Conservation (phyloP, 352 stramenopile species). For the Phytophthora cactorum region DNA sequence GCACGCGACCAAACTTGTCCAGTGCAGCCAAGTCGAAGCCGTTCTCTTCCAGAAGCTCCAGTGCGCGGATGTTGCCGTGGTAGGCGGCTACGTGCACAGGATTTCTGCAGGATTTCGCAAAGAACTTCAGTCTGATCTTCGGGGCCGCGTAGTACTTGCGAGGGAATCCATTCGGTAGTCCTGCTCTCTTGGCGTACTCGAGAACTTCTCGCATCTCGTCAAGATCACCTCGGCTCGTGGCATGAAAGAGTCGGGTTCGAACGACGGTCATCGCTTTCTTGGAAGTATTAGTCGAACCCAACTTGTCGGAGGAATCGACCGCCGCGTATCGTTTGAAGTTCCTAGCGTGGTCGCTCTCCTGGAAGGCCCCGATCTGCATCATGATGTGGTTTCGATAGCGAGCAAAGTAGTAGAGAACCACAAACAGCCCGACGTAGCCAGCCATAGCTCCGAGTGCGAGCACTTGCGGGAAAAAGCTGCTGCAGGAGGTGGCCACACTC, state of each 20-base stretch:
- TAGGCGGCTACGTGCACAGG: conserved; percentile 71
- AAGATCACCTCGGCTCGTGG: conserved; percentile 59
- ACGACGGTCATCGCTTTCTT: conserved; percentile 50
- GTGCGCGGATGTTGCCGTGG: conserved; percentile 62
- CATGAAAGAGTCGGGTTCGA: conserved; percentile 65
- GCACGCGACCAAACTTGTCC: conserved; percentile 67
- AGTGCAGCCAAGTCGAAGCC: conserved; percentile 59
- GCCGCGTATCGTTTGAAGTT: too few relatives aligned
- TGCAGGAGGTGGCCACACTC: too few relatives aligned
- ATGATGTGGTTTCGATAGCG: conserved; percentile 82
- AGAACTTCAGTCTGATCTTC: conserved; percentile 52
- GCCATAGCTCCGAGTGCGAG: too few relatives aligned
- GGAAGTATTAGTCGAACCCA: conserved; percentile 30
- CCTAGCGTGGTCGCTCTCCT: conserved; percentile 68
- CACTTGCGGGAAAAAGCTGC: too few relatives aligned
- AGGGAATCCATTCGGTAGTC: too few relatives aligned
- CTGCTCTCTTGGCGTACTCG: conserved; percentile 43
- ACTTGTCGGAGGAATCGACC: too few relatives aligned
- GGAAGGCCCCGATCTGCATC: conserved; percentile 78
- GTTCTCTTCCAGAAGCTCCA: conserved; percentile 54
- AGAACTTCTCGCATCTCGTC: conserved; percentile 61
- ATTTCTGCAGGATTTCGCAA: conserved; percentile 65
- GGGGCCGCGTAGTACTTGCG: conserved; percentile 46
- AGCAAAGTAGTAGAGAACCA: conserved; percentile 67
- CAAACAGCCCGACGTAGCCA: conserved; percentile 58